Conservation (phyloP, 805 yeast genomes). For the Ogataea saltuana region DNA sequence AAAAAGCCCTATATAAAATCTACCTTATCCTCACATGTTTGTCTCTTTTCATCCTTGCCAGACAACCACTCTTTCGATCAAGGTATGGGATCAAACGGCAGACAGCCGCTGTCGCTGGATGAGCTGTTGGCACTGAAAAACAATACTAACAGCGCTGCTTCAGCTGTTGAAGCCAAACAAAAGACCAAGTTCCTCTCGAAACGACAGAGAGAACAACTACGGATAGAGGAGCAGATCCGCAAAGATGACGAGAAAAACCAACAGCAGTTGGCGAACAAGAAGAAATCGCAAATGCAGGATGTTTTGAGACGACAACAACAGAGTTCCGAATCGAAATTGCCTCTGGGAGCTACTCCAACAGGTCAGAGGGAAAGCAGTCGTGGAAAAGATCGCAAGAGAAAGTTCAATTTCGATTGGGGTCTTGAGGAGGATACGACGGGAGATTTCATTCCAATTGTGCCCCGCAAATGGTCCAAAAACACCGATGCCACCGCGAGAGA, state of each 20-base stretch:
- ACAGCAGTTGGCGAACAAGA: background rate
- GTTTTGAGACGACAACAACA: constrained; percentile 1
- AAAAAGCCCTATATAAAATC: too few species aligned
- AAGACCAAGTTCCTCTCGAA: constrained; percentile 44
- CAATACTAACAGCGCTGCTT: constrained; percentile 30
- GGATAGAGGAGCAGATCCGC: constrained; percentile 7
- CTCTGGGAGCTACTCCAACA: background rate
- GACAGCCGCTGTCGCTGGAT: constrained; percentile 40
- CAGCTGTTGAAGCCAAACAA: constrained; percentile 30
- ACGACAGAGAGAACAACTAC: constrained; percentile 40
- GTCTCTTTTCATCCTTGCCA: too few species aligned
- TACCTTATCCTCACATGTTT: too few species aligned
- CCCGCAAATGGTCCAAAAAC: constrained; percentile 27
- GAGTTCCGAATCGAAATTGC: background rate
- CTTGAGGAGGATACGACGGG: constrained; percentile 63
- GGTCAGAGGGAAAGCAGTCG: background rate
- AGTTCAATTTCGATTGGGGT: constrained; percentile 72
- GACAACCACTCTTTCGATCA: too few species aligned
- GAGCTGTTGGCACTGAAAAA: constrained; percentile 35
- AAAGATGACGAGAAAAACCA: constrained; percentile 7
- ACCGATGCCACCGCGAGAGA: background rate
- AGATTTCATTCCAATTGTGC: constrained; percentile 43
- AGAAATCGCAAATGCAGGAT: constrained; percentile 1
- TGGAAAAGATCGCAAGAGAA: constrained; percentile 21
- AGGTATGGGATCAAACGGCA: too few species aligned